Conservation (phyloP, 306 rosid genomes). For the Luffa aegyptiaca region DNA sequence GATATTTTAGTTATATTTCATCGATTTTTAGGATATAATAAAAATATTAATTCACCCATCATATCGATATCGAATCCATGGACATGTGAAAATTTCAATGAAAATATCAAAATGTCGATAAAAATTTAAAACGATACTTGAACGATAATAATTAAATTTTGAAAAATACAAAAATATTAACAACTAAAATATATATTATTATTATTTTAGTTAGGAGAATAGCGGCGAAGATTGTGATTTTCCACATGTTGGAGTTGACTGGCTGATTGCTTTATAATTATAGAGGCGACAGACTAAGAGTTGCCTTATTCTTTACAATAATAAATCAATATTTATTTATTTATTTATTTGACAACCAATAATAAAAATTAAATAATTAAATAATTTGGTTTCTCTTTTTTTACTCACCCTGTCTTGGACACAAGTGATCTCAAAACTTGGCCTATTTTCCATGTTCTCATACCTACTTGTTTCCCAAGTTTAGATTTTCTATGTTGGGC, state of each 20-base stretch:
- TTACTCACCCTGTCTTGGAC: not conserved
- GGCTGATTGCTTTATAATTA: not conserved
- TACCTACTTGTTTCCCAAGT: slow-evolving; percentile 4
- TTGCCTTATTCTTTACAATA: not conserved
- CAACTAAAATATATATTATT: too few relatives aligned
- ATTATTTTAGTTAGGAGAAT: not conserved
- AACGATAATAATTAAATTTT: too few relatives aligned
- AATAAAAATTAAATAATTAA: not conserved
- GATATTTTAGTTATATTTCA: too few relatives aligned
- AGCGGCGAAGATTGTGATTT: not conserved
- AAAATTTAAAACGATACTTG: too few relatives aligned
- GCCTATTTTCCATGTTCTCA: slow-evolving; percentile 1
- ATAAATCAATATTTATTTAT: not conserved
- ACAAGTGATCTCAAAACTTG: not conserved
- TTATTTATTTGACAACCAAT: too few relatives aligned
- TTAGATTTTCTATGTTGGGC: not conserved
- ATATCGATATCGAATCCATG: too few relatives aligned
- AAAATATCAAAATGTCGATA: too few relatives aligned
- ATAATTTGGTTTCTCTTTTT: not conserved
- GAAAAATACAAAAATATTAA: too few relatives aligned
- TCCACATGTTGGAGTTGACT: slow-evolving; percentile 5
- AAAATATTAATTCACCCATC: too few relatives aligned
- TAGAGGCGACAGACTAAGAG: not conserved
- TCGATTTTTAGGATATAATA: too few relatives aligned
- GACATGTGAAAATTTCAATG: too few relatives aligned